phyloP scores from a whole-genome alignment of 495 filamentous ascomycete genomes.

The Cairneyella variabilis region DNA sequence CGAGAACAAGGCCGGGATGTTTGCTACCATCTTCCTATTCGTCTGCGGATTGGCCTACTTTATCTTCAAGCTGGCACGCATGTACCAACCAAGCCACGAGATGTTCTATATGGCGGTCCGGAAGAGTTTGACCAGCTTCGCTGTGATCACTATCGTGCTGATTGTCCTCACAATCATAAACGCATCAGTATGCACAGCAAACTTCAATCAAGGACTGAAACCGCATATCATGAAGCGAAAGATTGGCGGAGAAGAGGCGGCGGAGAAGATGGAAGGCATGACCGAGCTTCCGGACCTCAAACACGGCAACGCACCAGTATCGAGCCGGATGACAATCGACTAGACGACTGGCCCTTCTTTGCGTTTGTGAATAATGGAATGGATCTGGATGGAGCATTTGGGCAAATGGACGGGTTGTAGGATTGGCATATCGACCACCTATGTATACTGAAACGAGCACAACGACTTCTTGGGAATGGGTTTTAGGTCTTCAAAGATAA shows the following conservation, averaged over 20 bases:
- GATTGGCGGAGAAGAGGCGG: constrained; percentile 46
- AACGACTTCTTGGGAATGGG: constrained; percentile 14
- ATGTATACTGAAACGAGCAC: constrained; percentile 25
- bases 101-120: constrained; percentile 67
- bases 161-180: constrained; percentile 88
- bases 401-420: constrained; percentile 11
- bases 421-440: constrained; percentile 16
- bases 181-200: constrained; percentile 78
- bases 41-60: constrained; percentile 92
- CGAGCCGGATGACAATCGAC: constrained; percentile 87
- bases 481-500: not conserved
- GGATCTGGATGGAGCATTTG: constrained; percentile 11
- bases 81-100: constrained; percentile 63
- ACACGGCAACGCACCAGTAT: constrained; percentile 41
- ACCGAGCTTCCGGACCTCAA: constrained; percentile 58
- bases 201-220: constrained; percentile 90
- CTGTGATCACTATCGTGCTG: constrained; percentile 83
- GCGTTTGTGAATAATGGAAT: constrained; percentile 11
- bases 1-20: constrained; percentile 77
- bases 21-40: constrained; percentile 75
- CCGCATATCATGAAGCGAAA: constrained; percentile 71
- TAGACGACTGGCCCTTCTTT: constrained; percentile 29
- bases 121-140: constrained; percentile 83
- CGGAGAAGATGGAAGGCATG: constrained; percentile 59
- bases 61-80: constrained; percentile 95